Evolutionary conservation across 495 filamentous ascomycete species (phyloP), one percentile per base, ranked within the genome.

Genomic region (Aspergillus mulundensis): DNA sequence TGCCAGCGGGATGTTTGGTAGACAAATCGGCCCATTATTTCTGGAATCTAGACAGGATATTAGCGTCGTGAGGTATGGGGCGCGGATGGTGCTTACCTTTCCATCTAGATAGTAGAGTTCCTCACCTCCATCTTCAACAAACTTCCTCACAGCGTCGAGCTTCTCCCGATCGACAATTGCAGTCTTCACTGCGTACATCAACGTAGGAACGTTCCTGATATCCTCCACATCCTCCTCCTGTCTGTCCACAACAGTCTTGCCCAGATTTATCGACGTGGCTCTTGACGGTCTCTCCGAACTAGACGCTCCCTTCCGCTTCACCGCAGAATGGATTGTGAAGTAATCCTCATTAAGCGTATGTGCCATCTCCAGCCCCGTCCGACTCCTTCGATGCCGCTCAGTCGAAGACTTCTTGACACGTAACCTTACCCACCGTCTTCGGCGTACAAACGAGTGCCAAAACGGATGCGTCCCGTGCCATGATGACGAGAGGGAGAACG

Each of bases 391-490:
- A 12, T 58, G 58, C 49, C 49, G 65, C 24, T 67, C 62, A 11
- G 38, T 16, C 5, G 57, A 44, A 5, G 54, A 45, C 54, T 59
- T 70, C 73, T 88, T 91, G 8, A 86, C 80, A n/a, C 95, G 80
- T 62, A 88, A 86, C 47, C 95, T 73, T 21, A 95, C 82, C 95
- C 95, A 99, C 15, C 90, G 81, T 56, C 95, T 79, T 51, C 95
- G 78, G 6, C 95, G 81, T 11, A 95, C 95, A 72, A 93, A 97
- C 2, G 89, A 93, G 70, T 91, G 89, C 66, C 89, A 95, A 89
- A 91, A 97, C 18, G 86, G 85, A 65, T 90, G 86, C 24, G 87
- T 87, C 7, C 91, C 89, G 71, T 97, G 95, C 95, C 95, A 99
- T 1, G 86, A 81, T 51, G 89, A 93, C 43, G 81, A 85, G 3